phyloP scores from a whole-genome alignment of 192 early-diverging fungal species.

The Dimargaris cristalligena region DNA sequence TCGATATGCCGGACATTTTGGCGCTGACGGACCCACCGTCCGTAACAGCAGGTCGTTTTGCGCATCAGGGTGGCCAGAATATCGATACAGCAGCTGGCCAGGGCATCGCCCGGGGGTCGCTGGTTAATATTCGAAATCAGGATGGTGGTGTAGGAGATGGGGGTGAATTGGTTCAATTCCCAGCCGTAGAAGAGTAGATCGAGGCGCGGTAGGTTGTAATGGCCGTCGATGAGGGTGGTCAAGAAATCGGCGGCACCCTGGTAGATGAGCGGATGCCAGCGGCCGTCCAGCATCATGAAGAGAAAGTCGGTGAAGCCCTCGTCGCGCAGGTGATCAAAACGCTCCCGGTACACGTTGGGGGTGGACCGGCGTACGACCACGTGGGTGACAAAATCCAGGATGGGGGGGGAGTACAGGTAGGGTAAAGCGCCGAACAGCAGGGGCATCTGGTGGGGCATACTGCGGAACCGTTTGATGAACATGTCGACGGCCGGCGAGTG shows the following conservation, averaged over 20 bases:
- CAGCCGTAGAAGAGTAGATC: not conserved
- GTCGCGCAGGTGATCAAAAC: constrained; percentile 7
- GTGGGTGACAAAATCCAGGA: constrained; percentile 6
- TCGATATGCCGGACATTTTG: not conserved
- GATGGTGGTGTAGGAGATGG: not conserved
- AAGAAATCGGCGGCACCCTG: constrained; percentile 6
- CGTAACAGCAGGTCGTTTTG: constrained; percentile 2
- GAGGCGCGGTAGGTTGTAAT: not conserved
- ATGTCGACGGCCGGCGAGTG: not conserved
- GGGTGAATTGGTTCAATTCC: not conserved
- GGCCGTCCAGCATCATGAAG: constrained; percentile 4
- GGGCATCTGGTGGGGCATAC: not conserved
- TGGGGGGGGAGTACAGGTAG: not conserved
- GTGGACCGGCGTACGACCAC: constrained; percentile 7
- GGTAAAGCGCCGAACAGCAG: constrained; percentile 4
- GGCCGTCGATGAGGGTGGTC: not conserved
- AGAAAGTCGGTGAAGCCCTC: not conserved
- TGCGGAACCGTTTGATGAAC: not conserved
- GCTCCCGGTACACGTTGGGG: constrained; percentile 7
- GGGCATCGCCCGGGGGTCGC: not conserved
- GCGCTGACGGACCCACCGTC: constrained; percentile 6
- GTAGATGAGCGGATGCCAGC: constrained; percentile 3
- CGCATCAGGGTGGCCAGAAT: not conserved
- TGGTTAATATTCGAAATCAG: not conserved
- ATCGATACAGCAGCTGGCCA: not conserved